These are phyloP conservation scores for Phlebopus sp. DNA, from an alignment of 1,284 basidiomycete species.

Conservation along the genomic window DNA sequence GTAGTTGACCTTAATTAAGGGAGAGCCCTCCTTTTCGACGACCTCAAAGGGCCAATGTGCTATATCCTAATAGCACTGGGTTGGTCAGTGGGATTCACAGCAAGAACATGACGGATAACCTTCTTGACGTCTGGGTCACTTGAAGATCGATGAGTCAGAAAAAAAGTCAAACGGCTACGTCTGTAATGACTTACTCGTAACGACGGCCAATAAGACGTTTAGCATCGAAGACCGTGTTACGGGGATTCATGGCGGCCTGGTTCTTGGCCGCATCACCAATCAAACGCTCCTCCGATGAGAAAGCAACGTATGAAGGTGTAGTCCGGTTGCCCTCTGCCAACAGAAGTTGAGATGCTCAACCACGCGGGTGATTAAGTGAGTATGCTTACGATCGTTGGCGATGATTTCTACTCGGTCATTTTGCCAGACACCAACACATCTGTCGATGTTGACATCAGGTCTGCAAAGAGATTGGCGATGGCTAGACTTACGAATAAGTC, in stretches of 20 bases:
- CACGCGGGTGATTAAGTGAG: slow-evolving; percentile 4
- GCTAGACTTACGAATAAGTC: slow-evolving; percentile 74
- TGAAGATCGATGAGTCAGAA: slow-evolving; percentile 15
- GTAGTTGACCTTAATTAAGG: slow-evolving; percentile 94
- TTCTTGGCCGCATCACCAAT: slow-evolving; percentile 99
- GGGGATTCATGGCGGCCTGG: slow-evolving; percentile 94
- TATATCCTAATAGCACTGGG: slow-evolving; percentile 58
- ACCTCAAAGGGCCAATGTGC: slow-evolving; percentile 95
- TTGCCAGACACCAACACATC: slow-evolving; percentile 97
- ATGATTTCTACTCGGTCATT: slow-evolving; percentile 99
- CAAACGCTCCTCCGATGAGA: slow-evolving; percentile 95
- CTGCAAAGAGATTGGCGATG: slow-evolving; percentile 3
- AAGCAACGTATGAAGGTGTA: slow-evolving; percentile 98
- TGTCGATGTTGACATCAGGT: slow-evolving; percentile 33
- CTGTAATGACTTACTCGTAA: slow-evolving; percentile 67
- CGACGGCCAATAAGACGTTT: slow-evolving; percentile 97
- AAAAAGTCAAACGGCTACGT: background rate
- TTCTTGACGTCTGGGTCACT: slow-evolving; percentile 87
- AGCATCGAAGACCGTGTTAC: slow-evolving; percentile 95
- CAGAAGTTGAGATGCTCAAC: slow-evolving; percentile 3
- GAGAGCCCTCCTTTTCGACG: slow-evolving; percentile 90
- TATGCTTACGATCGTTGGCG: slow-evolving; percentile 84
- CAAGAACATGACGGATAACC: slow-evolving; percentile 37
- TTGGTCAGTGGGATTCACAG: slow-evolving; percentile 6
- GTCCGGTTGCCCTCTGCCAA: slow-evolving; percentile 93